Conservation (phyloP, 1,139 yeast species). For the Geotrichum europaeum region DNA sequence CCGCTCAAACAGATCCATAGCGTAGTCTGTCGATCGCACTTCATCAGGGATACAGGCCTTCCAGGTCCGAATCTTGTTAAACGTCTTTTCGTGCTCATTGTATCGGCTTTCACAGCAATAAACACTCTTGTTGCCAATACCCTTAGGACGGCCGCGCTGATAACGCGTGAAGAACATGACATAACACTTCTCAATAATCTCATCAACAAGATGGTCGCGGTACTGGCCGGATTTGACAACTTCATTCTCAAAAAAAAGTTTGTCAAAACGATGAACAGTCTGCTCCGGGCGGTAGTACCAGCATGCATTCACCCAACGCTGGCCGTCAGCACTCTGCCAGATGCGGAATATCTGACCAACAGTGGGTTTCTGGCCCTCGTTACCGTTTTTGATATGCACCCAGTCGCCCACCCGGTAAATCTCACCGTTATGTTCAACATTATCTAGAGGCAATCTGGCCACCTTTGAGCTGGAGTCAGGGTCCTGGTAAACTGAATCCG, state of each 20-base stretch:
- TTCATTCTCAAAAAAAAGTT: slow-evolving; percentile 85
- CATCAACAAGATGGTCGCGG: slow-evolving; percentile 85
- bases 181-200: slow-evolving; percentile 87
- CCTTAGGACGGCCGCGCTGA: slow-evolving; percentile 88
- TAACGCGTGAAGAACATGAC: slow-evolving; percentile 91
- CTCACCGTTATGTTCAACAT: slow-evolving; percentile 63
- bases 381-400: slow-evolving; percentile 81
- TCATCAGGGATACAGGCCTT: slow-evolving; percentile 98
- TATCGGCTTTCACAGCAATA: slow-evolving; percentile 94
- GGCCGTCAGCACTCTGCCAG: slow-evolving; percentile 81
- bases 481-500: slow-evolving; percentile 73
- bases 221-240: slow-evolving; percentile 96
- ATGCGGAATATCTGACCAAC: slow-evolving; percentile 89
- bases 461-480: slow-evolving; percentile 47
- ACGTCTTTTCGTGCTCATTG: slow-evolving; percentile 81
- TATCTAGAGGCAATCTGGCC: slow-evolving; percentile 71
- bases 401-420: slow-evolving; percentile 87
- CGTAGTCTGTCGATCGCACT: slow-evolving; percentile 74
- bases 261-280: slow-evolving; percentile 87
- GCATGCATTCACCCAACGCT: slow-evolving; percentile 86
- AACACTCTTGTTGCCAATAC: slow-evolving; percentile 59
- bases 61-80: slow-evolving; percentile 96
- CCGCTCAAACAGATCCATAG: slow-evolving; percentile 50
- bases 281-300: slow-evolving; percentile 98
- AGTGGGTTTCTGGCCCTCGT: slow-evolving; percentile 83